Conservation (phyloP, 179 eudicot species). For the Carnegiea gigantea region DNA sequence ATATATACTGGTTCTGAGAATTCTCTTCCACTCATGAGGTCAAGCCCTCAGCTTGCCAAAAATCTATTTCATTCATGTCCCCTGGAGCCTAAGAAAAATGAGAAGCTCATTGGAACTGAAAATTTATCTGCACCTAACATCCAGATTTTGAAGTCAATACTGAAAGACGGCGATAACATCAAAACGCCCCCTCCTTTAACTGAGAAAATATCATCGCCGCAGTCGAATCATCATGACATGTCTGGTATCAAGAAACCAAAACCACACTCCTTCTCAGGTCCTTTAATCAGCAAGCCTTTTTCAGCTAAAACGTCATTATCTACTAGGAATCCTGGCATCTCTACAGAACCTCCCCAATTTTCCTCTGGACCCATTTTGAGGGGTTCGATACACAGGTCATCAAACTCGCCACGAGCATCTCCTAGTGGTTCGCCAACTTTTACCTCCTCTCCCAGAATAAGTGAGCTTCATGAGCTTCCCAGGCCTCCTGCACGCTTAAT, state of each 20-base stretch:
- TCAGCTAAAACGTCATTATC: conserved; percentile 40
- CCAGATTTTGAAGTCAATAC: conserved; percentile 41
- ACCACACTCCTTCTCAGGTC: conserved; percentile 80
- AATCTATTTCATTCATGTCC: conserved; percentile 62
- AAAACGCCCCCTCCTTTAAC: conserved; percentile 55
- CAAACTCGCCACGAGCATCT: conserved; percentile 49
- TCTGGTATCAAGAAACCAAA: conserved; percentile 49
- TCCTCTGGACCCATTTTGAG: conserved; percentile 69
- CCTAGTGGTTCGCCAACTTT: conserved; percentile 54
- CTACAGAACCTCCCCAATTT: conserved; percentile 39
- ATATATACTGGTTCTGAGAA: conserved; percentile 29
- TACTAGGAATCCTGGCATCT: conserved; percentile 36
- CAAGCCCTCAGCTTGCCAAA: conserved; percentile 31
- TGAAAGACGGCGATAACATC: conserved; percentile 59
- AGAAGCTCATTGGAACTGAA: conserved; percentile 36
- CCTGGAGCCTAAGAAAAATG: conserved; percentile 44
- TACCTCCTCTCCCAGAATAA: conserved; percentile 71
- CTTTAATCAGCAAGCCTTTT: conserved; percentile 57
- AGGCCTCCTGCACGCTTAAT: conserved; percentile 64
- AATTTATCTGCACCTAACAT: conserved; percentile 44
- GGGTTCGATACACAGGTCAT: conserved; percentile 40
- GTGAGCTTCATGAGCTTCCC: conserved; percentile 98
- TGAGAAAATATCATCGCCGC: conserved; percentile 39
- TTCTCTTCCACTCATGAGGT: conserved; percentile 37
- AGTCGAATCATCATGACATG: conserved; percentile 31